Conservation (phyloP, 495 filamentous ascomycete species). For the Oidiodendron maius region DNA sequence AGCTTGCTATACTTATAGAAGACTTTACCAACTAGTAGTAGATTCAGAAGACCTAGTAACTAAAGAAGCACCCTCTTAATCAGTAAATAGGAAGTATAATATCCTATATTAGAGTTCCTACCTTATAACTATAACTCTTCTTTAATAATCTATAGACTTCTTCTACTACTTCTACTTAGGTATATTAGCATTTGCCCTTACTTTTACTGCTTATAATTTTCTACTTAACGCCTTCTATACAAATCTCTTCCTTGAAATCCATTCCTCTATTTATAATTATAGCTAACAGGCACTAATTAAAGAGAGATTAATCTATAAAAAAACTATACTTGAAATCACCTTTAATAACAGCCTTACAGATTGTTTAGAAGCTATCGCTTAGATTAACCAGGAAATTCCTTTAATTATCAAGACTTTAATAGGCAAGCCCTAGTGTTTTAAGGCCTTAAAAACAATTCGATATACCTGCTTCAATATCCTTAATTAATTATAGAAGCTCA, state of each 20-base stretch:
- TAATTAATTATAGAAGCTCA: conserved; percentile 52
- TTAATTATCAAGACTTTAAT: conserved; percentile 43
- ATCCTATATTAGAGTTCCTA: no score
- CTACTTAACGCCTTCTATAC: conserved; percentile 7
- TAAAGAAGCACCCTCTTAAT: no score
- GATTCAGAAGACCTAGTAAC: no score
- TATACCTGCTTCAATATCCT: conserved; percentile 44
- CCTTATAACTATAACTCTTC: conserved; percentile 10
- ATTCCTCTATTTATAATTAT: conserved; percentile 6
- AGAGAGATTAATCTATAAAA: conserved; percentile 30
- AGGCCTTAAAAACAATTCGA: conserved; percentile 24
- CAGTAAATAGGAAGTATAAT: no score
- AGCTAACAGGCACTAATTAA: conserved; percentile 7
- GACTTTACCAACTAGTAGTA: no score
- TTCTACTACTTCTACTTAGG: conserved; percentile 6
- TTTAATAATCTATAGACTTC: conserved; percentile 13
- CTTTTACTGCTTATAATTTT: conserved; percentile 2
- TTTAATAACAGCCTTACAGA: conserved; percentile 43
- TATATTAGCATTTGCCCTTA: not conserved
- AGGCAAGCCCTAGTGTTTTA: conserved; percentile 38
- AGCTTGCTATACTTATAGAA: no score
- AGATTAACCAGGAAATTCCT: conserved; percentile 45
- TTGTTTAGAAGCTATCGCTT: conserved; percentile 40
- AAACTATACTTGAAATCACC: conserved; percentile 52
- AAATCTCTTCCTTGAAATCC: conserved; percentile 41